Percentiles rank a stretch among this genome's conserved stretches.
Evolutionary conservation across 176 grass and related monocot species (phyloP).

Genomic region (Cocos nucifera): DNA sequence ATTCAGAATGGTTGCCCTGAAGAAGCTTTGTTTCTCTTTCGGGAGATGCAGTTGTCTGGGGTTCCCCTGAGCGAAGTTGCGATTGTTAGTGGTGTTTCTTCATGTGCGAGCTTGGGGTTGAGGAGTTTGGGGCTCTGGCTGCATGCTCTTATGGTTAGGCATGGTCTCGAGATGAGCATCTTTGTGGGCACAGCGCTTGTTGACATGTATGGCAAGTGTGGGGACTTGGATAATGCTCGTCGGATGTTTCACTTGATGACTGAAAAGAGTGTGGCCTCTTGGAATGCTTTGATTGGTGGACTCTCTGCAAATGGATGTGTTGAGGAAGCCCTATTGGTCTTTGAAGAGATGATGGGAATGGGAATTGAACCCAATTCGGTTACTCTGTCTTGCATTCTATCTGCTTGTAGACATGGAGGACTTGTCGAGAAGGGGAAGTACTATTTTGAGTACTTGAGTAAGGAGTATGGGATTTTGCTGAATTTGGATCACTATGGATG

Average conservation of each 20-base stretch:
- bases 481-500: no score
- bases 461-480: no score
- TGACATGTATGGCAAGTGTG: constrained; percentile 1
- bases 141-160: no score
- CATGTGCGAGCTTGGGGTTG: no score
- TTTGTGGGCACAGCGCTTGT: not conserved
- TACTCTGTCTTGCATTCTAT: not conserved
- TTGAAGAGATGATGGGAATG: not conserved
- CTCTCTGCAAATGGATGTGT: not conserved
- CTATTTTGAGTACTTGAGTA: no score
- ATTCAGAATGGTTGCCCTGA: not conserved
- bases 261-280: not conserved
- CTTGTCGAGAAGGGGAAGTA: not conserved
- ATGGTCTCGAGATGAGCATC: no score
- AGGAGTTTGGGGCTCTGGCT: no score
- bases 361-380: not conserved
- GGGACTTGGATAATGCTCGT: not conserved
- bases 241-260: not conserved
- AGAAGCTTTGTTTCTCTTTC: not conserved
- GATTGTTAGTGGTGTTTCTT: not conserved
- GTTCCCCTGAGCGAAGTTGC: not conserved
- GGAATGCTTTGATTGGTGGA: constrained; percentile 5
- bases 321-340: not conserved
- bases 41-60: not conserved
- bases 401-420: constrained; percentile 5